Conservation (phyloP, 1,284 basidiomycete genomes). For the Heliocybe sulcata region DNA sequence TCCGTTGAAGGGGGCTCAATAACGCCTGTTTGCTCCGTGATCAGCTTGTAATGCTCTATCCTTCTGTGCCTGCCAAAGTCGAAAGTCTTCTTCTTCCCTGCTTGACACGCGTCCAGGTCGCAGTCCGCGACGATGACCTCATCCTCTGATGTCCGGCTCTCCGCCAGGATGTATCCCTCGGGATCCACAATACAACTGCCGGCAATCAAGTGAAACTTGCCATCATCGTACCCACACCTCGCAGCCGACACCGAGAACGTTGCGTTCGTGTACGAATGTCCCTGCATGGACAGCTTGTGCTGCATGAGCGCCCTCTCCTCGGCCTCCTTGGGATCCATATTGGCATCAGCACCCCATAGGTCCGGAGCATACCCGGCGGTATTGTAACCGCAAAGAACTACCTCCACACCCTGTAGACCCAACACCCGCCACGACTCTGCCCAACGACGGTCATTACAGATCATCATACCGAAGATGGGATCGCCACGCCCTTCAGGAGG, state of each 20-base stretch:
- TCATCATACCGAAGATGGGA: constrained; percentile 10
- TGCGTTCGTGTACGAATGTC: constrained; percentile 6
- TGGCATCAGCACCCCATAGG: constrained; percentile 10
- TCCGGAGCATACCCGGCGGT: constrained; percentile 10
- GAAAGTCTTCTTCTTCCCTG: constrained; percentile 10
- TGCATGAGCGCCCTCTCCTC: constrained; percentile 9
- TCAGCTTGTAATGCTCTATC: constrained; percentile 9
- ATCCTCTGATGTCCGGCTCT: constrained; percentile 9
- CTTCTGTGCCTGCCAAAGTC: constrained; percentile 10
- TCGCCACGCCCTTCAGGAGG: constrained; percentile 2
- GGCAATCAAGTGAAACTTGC: constrained; percentile 9
- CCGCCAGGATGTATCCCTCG: constrained; percentile 10
- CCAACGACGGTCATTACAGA: constrained; percentile 11
- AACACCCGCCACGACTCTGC: constrained; percentile 10
- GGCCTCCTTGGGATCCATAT: constrained; percentile 7
- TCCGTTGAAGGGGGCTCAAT: neutral
- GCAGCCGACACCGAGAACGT: neutral
- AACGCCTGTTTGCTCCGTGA: constrained; percentile 8
- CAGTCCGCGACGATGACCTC: constrained; percentile 10
- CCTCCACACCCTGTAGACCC: constrained; percentile 10
- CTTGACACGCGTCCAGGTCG: constrained; percentile 10
- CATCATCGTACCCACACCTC: constrained; percentile 6
- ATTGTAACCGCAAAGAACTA: constrained; percentile 11
- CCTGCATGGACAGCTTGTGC: constrained; percentile 11
- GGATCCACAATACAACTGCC: constrained; percentile 11